Base-by-base conservation (phyloP, 305 asterid genomes). In the Fraxinus albicans region DNA sequence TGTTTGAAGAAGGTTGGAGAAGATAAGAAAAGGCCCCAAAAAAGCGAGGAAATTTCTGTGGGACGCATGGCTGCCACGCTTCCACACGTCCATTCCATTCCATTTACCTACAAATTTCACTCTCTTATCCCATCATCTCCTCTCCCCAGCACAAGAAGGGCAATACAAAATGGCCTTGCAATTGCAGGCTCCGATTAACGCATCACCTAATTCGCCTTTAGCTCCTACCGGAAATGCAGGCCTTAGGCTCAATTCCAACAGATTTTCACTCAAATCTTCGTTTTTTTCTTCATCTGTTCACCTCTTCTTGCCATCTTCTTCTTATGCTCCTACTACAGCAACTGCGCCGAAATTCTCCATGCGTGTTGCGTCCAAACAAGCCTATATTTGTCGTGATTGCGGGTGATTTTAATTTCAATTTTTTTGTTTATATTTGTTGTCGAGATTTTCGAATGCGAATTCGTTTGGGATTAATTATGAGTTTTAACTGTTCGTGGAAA, bases 351-450 rank as follows among this genome's bases (percentile, higher is more conserved):
- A 88, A 80, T 86, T 93, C 88, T 85, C 92, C 21, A 95, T 95
- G 99, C 93, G 95, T 0, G 89, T 91, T 0, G 88, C 97, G 70
- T 90, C 98, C 86, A 96, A 94, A 75, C 98, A 96, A 85, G 87
- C 98, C 80, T 96, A 94, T 83, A 90, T 96, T 83, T 96, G 99
- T 89, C 95, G 98, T 34, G 98, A 96, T 87, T 94, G 99, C 89
- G 99, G 98, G 99, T 94, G 78, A 50, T 55, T 10, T 60, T 40
- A 27, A 19, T 33, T 8, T 17, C 8, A n/a, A 9, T 3, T 17
- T 21, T 7, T 21, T 7, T 77, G 31, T 60, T 60, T 21, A 60
- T 25, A 8, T 9, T 63, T 23, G 73, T 63, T 63, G 17, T 63
- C 31, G 33, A 9, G 17, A 23, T 23, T 23, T 63, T 23, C 10